Base-by-base conservation (phyloP, 2,329 filamentous ascomycete species). In the Neopestalotiopsis sp. region DNA sequence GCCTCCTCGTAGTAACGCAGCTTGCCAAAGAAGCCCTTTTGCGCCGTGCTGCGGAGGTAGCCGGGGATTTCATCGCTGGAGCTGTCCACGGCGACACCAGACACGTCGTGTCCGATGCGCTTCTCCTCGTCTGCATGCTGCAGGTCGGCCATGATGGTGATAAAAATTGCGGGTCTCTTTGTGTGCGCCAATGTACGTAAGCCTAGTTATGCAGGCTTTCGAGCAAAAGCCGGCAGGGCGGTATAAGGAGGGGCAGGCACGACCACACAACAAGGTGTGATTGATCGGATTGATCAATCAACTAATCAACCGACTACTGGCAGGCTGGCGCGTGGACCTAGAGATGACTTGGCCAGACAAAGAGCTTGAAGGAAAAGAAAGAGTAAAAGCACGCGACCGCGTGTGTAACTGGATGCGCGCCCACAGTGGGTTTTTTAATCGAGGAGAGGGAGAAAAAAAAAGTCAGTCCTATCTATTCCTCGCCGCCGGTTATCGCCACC, bases 1-100 rank as follows among this genome's bases (percentile, higher is more conserved):
- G 78, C 75, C 14, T 76, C 76, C 69, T 87, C 85, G 67, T 81
- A 79, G 61, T 76, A 72, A 62, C 82, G 82, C n/a, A 84, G 71
- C 34, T 69, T 77, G 30, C 72, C 79, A 45, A 84, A 74, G 61
- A 82, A 70, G 10, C 76, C 75, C 75, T 30, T 70, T 56, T 69
- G 75, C 28, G 64, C n/a, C 49, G 60, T 7, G 0, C 32, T 57
- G 30, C 30, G 65, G 30, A 59, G 38, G 4, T 28, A 56, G n/a
- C 28, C 40, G 3, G 69, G 64, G 24, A 63, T 52, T 24, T 70
- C 69, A 30, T 71, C 70, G 45, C 70, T 71, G 4, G 72, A 72
- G 13, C 69, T 68, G 30, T 69, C 68, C 17, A 24, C 28, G 28
- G 67, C 67, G 66, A 69, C 65, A 9, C 24, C 38, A 12, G 64